Conservation (phyloP, 2,329 filamentous ascomycete species). For the Thielaviopsis musarum region DNA sequence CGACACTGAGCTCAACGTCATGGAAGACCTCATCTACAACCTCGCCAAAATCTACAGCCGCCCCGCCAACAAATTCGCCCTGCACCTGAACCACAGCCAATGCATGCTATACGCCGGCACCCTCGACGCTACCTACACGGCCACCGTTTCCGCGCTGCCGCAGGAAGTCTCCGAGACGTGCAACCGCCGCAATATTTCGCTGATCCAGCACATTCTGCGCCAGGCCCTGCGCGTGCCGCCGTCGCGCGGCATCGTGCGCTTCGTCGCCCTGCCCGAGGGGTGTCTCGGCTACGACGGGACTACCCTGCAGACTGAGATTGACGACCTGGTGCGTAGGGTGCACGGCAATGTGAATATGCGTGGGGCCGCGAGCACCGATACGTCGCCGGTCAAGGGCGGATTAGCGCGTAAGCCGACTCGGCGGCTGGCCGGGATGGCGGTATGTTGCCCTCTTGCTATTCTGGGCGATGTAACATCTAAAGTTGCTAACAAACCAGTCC, state of each 20-base stretch:
- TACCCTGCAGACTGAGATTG: slow-evolving; percentile 52
- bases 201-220: slow-evolving; percentile 60
- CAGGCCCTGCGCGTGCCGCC: slow-evolving; percentile 50
- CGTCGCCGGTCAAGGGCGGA: background rate
- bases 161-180: slow-evolving; percentile 52
- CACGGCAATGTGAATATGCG: slow-evolving; percentile 20
- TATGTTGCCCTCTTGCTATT: background rate
- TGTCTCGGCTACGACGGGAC: slow-evolving; percentile 54
- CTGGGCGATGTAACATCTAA: too few relatives aligned
- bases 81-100: slow-evolving; percentile 58
- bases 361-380: background rate
- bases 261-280: slow-evolving; percentile 51
- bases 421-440: background rate
- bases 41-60: slow-evolving; percentile 62
- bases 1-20: slow-evolving; percentile 57
- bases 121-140: slow-evolving; percentile 63
- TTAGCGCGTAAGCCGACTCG: background rate
- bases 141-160: slow-evolving; percentile 56
- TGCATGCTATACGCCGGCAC: slow-evolving; percentile 60
- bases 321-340: slow-evolving; percentile 28
- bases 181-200: slow-evolving; percentile 65
- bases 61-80: slow-evolving; percentile 54
- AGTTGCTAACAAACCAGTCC: background rate
- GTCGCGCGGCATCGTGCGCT: slow-evolving; percentile 56
- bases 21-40: slow-evolving; percentile 55